phyloP scores from a whole-genome alignment of 306 rosid species.

The Phaseolus lunatus region DNA sequence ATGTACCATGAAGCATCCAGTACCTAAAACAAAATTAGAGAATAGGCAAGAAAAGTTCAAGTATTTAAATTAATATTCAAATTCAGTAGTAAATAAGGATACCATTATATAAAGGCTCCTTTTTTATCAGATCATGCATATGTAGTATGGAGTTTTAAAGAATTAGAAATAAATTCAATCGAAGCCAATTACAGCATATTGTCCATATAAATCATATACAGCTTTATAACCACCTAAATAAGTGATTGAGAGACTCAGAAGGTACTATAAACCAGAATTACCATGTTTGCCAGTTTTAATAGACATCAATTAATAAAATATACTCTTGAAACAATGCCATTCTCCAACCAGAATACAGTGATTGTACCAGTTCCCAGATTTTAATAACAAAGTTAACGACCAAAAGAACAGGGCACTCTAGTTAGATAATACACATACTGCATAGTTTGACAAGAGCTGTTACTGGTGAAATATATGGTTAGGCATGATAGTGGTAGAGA shows the following conservation, averaged over 20 bases:
- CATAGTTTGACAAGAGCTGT: neutral
- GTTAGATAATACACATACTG: neutral
- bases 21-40: slow-evolving; percentile 57
- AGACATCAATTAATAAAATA: slow-evolving; percentile 5
- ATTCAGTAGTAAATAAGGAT: slow-evolving; percentile 10
- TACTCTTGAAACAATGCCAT: slow-evolving; percentile 13
- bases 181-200: neutral
- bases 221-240: neutral
- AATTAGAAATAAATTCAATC: neutral
- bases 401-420: neutral
- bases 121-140: neutral
- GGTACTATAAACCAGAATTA: neutral
- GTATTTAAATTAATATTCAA: slow-evolving; percentile 23
- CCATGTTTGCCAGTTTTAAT: slow-evolving; percentile 6
- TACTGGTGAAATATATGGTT: neutral
- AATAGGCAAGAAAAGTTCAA: slow-evolving; percentile 20
- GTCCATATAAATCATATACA: neutral
- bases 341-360: slow-evolving; percentile 24
- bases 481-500: neutral
- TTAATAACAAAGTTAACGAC: slow-evolving; percentile 2
- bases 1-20: slow-evolving; percentile 99
- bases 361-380: neutral
- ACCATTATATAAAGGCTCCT: neutral
- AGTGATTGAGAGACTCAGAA: neutral
- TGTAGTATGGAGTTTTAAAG: neutral